phyloP scores from a whole-genome alignment of 2,329 filamentous ascomycete genomes.

The Xylaria sp. region DNA sequence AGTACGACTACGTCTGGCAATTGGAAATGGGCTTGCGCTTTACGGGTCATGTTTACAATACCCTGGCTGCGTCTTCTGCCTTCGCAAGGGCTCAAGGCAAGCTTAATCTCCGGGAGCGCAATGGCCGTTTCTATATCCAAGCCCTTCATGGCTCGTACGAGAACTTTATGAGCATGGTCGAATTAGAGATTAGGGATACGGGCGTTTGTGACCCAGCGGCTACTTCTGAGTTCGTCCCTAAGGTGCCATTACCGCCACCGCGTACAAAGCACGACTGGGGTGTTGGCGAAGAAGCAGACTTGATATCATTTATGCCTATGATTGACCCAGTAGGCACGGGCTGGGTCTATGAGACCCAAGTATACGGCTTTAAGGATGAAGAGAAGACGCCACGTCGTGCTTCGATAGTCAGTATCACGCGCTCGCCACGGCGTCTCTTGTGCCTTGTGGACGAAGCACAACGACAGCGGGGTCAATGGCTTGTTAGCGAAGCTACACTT shows the following conservation, averaged over 20 bases:
- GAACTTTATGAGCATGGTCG: constrained; percentile 52
- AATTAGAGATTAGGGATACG: constrained; percentile 57
- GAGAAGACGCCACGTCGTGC: constrained; percentile 67
- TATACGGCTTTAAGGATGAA: constrained; percentile 62
- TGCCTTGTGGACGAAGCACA: constrained; percentile 74
- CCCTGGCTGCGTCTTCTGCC: constrained; percentile 49
- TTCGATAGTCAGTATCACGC: constrained; percentile 71
- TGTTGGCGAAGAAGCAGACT: constrained; percentile 70
- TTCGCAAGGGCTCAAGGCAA: constrained; percentile 72
- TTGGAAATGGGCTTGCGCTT: constrained; percentile 70
- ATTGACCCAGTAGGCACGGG: constrained; percentile 72
- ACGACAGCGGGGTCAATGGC: constrained; percentile 65
- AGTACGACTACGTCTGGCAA: constrained; percentile 67
- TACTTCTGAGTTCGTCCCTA: constrained; percentile 52
- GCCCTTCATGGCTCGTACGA: constrained; percentile 71
- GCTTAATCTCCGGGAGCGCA: constrained; percentile 75
- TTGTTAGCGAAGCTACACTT: constrained; percentile 81
- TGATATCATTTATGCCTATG: constrained; percentile 76
- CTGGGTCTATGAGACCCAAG: constrained; percentile 72
- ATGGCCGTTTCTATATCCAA: constrained; percentile 75
- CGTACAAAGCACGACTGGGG: constrained; percentile 56
- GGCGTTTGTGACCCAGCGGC: constrained; percentile 51
- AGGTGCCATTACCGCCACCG: constrained; percentile 43
- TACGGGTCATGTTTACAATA: constrained; percentile 65
- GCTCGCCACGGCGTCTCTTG: constrained; percentile 67